These are phyloP conservation scores for Malus sylvestris DNA, from an alignment of 306 rosid species.

Conservation along the genomic window DNA sequence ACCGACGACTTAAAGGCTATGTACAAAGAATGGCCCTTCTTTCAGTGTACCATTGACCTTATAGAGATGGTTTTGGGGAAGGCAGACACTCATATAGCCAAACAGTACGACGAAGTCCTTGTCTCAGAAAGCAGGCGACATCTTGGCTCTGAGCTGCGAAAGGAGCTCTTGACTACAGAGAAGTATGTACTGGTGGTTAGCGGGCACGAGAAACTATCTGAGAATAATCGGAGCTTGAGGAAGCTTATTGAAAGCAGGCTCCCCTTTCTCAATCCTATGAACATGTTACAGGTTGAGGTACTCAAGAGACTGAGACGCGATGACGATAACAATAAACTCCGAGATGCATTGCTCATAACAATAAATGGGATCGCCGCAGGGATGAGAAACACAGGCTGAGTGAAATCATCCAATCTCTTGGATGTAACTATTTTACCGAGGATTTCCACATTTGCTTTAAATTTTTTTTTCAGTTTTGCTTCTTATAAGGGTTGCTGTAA, in stretches of 20 bases:
- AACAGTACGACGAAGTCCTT: slow-evolving; percentile 90
- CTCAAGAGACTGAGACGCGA: slow-evolving; percentile 76
- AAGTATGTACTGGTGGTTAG: slow-evolving; percentile 60
- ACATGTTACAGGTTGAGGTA: slow-evolving; percentile 89
- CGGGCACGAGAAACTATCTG: slow-evolving; percentile 74
- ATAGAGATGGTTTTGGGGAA: slow-evolving; percentile 93
- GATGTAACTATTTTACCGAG: not conserved
- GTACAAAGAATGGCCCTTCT: slow-evolving; percentile 95
- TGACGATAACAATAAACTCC: slow-evolving; percentile 55
- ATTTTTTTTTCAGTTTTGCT: not conserved
- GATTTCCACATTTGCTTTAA: not conserved
- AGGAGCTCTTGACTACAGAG: slow-evolving; percentile 61
- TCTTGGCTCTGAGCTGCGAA: slow-evolving; percentile 56
- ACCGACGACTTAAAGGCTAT: slow-evolving; percentile 73
- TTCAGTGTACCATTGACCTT: slow-evolving; percentile 77
- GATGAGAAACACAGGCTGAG: slow-evolving; percentile 88
- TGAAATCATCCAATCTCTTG: slow-evolving; percentile 16
- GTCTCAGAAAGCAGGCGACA: slow-evolving; percentile 61
- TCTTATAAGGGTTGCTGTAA: not conserved
- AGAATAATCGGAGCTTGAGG: slow-evolving; percentile 74
- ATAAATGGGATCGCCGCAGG: slow-evolving; percentile 95
- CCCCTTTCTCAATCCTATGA: slow-evolving; percentile 83
- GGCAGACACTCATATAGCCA: slow-evolving; percentile 80
- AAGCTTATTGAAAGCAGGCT: slow-evolving; percentile 87
- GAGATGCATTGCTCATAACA: slow-evolving; percentile 92